Conservation (phyloP, 345 rosid genomes). For the Eucalyptus victrix region DNA sequence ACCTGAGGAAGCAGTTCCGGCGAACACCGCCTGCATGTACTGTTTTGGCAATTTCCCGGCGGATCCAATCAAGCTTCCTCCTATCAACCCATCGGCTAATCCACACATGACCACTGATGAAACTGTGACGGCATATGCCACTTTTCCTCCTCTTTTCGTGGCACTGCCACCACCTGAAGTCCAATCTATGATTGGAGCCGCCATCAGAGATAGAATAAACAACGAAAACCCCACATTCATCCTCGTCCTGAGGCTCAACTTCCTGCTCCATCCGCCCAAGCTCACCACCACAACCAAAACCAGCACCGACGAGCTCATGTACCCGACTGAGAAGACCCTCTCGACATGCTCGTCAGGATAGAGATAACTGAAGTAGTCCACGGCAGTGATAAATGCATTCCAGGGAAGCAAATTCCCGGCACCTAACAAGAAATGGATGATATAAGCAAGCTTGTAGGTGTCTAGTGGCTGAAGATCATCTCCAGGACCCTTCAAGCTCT, state of each 20-base stretch:
- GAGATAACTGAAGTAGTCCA: constrained; percentile 65
- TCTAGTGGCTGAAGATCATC: constrained; percentile 21
- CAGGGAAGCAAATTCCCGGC: constrained; percentile 94
- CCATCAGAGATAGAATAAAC: constrained; percentile 66
- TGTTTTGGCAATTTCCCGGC: constrained; percentile 82
- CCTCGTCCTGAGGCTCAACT: constrained; percentile 38
- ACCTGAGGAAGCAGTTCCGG: constrained; percentile 98
- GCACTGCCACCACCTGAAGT: constrained; percentile 8
- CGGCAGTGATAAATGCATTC: constrained; percentile 88
- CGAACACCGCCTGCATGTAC: constrained; percentile 94
- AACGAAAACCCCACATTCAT: constrained; percentile 77
- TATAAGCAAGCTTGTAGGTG: constrained; percentile 55
- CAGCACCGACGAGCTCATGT: constrained; percentile 72
- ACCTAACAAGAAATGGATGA: constrained; percentile 83
- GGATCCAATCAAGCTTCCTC: constrained; percentile 76
- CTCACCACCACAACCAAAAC: constrained; percentile 49
- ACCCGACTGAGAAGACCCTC: constrained; percentile 83
- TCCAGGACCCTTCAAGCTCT: not conserved
- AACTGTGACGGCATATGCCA: constrained; percentile 36
- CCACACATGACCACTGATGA: constrained; percentile 70
- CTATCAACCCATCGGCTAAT: constrained; percentile 81
- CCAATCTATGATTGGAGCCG: constrained; percentile 61
- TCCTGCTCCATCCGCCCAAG: constrained; percentile 45
- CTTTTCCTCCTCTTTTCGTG: constrained; percentile 2
- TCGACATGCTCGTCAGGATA: constrained; percentile 65